Percentiles rank a stretch among this genome's conserved stretches.
These are phyloP conservation scores for Oidium heveae DNA, from an alignment of 2,329 filamentous ascomycete genomes.

Conservation along the genomic window DNA sequence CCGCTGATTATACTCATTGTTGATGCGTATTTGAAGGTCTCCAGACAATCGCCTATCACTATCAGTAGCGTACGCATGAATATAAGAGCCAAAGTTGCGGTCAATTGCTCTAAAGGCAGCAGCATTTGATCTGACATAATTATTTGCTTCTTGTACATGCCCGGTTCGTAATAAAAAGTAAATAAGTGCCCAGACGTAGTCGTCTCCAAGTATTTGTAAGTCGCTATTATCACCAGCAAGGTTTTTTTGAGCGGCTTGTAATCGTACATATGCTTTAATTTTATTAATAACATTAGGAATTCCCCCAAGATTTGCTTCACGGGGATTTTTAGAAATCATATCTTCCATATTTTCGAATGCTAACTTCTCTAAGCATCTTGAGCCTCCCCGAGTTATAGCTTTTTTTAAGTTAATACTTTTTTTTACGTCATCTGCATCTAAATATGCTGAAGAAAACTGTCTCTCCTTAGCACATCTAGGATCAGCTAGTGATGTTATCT, in stretches of 20 bases:
- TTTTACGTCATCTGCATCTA: constrained; percentile 41
- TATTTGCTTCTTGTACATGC: constrained; percentile 57
- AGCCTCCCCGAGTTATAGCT: constrained; percentile 56
- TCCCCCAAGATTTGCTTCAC: constrained; percentile 73
- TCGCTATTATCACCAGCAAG: constrained; percentile 59
- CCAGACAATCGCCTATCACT: constrained; percentile 52
- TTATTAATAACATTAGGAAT: constrained; percentile 73
- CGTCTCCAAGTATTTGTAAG: constrained; percentile 53
- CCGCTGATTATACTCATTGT: constrained; percentile 70
- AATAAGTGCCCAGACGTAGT: constrained; percentile 81
- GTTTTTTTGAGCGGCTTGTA: constrained; percentile 58
- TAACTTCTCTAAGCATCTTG: constrained; percentile 52
- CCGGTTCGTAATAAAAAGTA: constrained; percentile 79
- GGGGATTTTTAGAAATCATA: constrained; percentile 57
- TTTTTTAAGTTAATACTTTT: constrained; percentile 45
- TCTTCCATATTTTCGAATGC: constrained; percentile 59
- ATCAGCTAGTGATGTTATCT: constrained; percentile 30
- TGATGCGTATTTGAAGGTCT: constrained; percentile 66
- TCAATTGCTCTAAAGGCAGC: constrained; percentile 74
- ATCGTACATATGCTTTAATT: constrained; percentile 72
- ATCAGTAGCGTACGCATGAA: constrained; percentile 58
- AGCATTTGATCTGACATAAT: constrained; percentile 61
- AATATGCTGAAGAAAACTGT: constrained; percentile 49
- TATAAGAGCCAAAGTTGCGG: constrained; percentile 68
- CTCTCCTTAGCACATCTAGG: constrained; percentile 47